Evolutionary conservation across 139 green algal species (phyloP), one percentile per base, ranked within the genome.

Genomic region (Chara braunii): DNA sequence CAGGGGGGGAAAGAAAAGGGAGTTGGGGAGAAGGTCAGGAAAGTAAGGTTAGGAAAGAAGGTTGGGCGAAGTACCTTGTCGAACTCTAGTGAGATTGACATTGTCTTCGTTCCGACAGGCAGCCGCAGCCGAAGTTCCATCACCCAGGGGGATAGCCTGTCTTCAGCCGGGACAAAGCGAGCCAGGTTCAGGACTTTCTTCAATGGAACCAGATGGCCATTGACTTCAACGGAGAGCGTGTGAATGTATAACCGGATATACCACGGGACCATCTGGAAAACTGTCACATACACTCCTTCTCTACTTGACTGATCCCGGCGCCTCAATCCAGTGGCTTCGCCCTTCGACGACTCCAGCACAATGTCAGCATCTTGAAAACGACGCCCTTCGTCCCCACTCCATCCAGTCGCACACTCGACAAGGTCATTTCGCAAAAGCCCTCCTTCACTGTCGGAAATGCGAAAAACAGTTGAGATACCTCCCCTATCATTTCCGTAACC

Each of bases 241-340:
- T 89, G 81, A n/a, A 87, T 26, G 71, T 80, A 87, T 3, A 88
- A 37, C 24, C 70, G 36, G 1, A 95, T 53, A 56, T 82, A 87
- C 90, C 90, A 96, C 0, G 90, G 90, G 33, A 95, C 48, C 23
- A 80, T 42, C 60, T 72, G 72, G 2, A 80, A 63, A 14, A 79
- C 5, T 23, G 33, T 30, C n/a, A 74, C 64, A 24, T n/a, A n/a
- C n/a, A n/a, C n/a, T n/a, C n/a, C n/a, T n/a, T n/a, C n/a, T n/a
- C n/a, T n/a, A n/a, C n/a, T n/a, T n/a, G n/a, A n/a, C n/a, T n/a
- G n/a, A n/a, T n/a, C n/a, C n/a, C n/a, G n/a, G n/a, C n/a, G n/a
- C n/a, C n/a, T n/a, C n/a, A n/a, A n/a, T n/a, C n/a, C n/a, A n/a
- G n/a, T n/a, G n/a, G n/a, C n/a, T n/a, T n/a, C n/a, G n/a, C n/a